Conservation (phyloP, 2,329 filamentous ascomycete species). For the Xylaria polymorpha region DNA sequence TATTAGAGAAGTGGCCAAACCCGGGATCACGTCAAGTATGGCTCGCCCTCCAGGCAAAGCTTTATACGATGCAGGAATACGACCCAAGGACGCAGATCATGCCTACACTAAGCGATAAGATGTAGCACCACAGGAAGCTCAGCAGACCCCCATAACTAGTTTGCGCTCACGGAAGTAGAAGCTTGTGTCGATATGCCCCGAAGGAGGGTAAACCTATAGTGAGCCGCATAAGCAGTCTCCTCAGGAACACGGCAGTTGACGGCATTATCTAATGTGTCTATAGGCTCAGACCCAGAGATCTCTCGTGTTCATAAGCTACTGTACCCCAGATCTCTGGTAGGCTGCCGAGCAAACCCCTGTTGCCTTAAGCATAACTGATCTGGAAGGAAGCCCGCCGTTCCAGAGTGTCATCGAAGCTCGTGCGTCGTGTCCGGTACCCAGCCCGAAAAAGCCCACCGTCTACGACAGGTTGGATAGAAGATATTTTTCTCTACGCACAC, state of each 20-base stretch:
- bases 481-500: constrained; percentile 19
- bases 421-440: constrained; percentile 33
- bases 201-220: constrained; percentile 34
- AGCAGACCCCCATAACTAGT: constrained; percentile 20
- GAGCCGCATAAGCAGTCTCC: constrained; percentile 32
- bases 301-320: constrained; percentile 32
- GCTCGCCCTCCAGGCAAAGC: constrained; percentile 32
- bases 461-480: constrained; percentile 4
- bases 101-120: constrained; percentile 15
- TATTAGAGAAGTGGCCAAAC: constrained; percentile 28
- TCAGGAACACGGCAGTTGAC: constrained; percentile 40
- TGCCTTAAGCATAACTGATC: constrained; percentile 37
- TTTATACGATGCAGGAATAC: constrained; percentile 34
- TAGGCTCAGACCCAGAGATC: constrained; percentile 32
- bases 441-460: constrained; percentile 16
- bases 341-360: constrained; percentile 32
- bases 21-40: constrained; percentile 29
- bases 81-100: constrained; percentile 30
- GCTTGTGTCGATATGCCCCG: constrained; percentile 26
- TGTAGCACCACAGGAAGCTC: constrained; percentile 17
- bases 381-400: constrained; percentile 44
- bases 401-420: constrained; percentile 43
- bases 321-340: constrained; percentile 38
- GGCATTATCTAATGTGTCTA: constrained; percentile 28
- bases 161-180: constrained; percentile 29